Conservation (phyloP, 2,329 filamentous ascomycete genomes). For the Cladorrhinum sp. region DNA sequence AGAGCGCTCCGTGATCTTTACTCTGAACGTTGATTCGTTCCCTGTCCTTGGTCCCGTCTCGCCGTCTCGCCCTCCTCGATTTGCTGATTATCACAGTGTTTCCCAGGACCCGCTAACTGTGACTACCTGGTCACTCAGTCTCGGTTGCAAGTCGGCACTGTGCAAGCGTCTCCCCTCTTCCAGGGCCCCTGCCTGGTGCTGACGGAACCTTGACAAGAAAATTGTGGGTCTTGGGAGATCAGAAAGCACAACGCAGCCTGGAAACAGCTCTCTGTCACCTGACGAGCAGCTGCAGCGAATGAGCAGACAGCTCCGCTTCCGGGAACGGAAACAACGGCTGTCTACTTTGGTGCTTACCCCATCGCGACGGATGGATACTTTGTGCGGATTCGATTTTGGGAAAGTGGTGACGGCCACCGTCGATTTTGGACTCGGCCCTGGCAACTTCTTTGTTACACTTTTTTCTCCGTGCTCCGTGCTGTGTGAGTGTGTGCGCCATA, state of each 20-base stretch:
- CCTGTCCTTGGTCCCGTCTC: background rate
- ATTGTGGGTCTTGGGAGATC: background rate
- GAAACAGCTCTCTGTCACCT: constrained; percentile 4
- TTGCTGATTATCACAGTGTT: constrained; percentile 6
- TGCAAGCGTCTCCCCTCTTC: background rate
- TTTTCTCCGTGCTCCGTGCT: background rate
- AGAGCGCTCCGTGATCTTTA: constrained; percentile 6
- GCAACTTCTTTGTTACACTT: constrained; percentile 17
- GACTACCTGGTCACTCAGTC: constrained; percentile 4
- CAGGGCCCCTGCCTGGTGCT: background rate
- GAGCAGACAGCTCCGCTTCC: constrained; percentile 4
- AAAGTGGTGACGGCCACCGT: background rate
- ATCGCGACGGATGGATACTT: background rate
- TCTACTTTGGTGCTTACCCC: background rate
- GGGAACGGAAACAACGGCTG: constrained; percentile 8
- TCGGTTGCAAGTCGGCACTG: constrained; percentile 6
- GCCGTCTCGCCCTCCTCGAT: background rate
- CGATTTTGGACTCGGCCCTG: background rate
- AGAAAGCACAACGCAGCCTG: background rate
- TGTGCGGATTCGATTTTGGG: too few species aligned
- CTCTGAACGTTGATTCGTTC: constrained; percentile 5
- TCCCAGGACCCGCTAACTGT: constrained; percentile 4
- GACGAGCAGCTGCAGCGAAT: constrained; percentile 7
- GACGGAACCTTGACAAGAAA: constrained; percentile 9
- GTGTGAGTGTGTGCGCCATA: constrained; percentile 19